phyloP scores from a whole-genome alignment of 768 basidiomycete species.

The Hirschioporus abietinus region DNA sequence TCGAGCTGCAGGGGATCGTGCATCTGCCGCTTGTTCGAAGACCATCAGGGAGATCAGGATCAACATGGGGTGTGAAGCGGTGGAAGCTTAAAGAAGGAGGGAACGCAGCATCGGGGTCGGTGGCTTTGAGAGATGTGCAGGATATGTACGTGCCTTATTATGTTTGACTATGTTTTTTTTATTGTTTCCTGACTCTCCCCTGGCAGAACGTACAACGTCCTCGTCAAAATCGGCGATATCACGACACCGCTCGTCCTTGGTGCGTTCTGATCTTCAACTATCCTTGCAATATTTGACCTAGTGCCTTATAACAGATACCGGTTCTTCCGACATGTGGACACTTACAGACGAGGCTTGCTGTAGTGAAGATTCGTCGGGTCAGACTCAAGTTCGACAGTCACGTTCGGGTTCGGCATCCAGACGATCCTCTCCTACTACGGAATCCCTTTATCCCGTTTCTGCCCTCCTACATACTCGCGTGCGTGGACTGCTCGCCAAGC shows the following conservation, averaged over 20 bases:
- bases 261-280: not conserved
- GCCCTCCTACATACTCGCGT: not conserved
- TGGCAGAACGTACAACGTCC: not conserved
- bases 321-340: not conserved
- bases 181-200: too few relatives aligned
- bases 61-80: too few relatives aligned
- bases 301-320: not conserved
- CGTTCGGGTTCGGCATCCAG: too few relatives aligned
- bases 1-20: too few relatives aligned
- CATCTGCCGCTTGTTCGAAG: too few relatives aligned
- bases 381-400: too few relatives aligned
- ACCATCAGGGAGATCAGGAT: too few relatives aligned
- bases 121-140: not conserved
- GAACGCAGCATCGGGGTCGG: too few relatives aligned
- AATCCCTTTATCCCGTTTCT: not conserved
- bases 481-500: conserved; percentile 10
- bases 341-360: not conserved
- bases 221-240: not conserved
- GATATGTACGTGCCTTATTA: not conserved
- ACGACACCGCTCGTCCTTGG: not conserved
- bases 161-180: not conserved
- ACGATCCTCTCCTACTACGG: not conserved
- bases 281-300: not conserved
- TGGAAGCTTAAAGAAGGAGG: too few relatives aligned
- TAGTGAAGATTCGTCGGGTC: not conserved